These are phyloP conservation scores for Trichomonas tenax DNA, from an alignment of 208 protist genomes.

Conservation along the genomic window DNA sequence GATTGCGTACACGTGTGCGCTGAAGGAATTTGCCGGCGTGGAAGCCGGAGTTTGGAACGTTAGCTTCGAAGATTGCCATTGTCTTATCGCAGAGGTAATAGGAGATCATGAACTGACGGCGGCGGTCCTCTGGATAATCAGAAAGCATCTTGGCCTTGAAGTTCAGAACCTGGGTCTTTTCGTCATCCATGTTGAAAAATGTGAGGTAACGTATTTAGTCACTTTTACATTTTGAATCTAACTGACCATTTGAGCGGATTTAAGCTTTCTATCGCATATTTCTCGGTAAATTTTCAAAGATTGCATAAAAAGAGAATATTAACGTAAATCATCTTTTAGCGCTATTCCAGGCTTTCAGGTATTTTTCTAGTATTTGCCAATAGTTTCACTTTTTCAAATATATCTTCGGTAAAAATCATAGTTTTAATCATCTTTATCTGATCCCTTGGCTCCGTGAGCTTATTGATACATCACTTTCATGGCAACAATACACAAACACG, in stretches of 20 bases:
- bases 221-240: background rate
- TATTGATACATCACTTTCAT: too few relatives aligned
- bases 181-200: conserved; percentile 4
- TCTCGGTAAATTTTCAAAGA: too few relatives aligned
- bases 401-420: too few relatives aligned
- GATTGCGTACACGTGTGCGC: background rate
- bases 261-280: background rate
- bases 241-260: background rate
- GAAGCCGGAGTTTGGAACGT: conserved; percentile 16
- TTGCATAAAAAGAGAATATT: too few relatives aligned
- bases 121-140: background rate
- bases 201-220: background rate
- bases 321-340: too few relatives aligned
- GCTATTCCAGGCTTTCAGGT: too few relatives aligned
- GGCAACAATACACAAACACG: too few relatives aligned
- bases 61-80: conserved; percentile 6
- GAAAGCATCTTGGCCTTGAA: background rate
- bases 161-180: conserved; percentile 8
- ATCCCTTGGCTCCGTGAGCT: too few relatives aligned
- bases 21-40: conserved; percentile 11
- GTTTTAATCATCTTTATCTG: too few relatives aligned
- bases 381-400: too few relatives aligned
- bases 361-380: too few relatives aligned
- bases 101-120: background rate
- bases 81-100: conserved; percentile 13